A percentile compares a stretch with the other conserved stretches of the same genome.
phyloP scores from a whole-genome alignment of 352 stramenopile genomes.

The Pythium periplocum region DNA sequence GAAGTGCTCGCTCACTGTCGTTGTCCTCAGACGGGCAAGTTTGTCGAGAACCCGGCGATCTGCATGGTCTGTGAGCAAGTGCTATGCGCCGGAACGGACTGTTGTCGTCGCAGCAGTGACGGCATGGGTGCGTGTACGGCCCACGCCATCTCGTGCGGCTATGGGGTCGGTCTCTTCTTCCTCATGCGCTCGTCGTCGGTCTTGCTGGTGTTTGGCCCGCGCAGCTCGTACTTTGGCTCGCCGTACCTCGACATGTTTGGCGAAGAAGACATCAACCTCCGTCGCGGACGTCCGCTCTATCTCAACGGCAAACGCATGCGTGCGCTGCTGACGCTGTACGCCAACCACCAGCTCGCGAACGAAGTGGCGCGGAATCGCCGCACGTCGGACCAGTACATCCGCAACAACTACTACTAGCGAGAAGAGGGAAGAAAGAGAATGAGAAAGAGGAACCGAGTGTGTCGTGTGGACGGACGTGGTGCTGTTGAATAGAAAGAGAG shows the following conservation, averaged over 20 bases:
- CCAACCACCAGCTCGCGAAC: constrained; percentile 75
- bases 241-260: constrained; percentile 87
- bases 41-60: constrained; percentile 75
- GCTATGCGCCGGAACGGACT: constrained; percentile 78
- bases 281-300: constrained; percentile 68
- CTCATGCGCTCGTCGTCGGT: constrained; percentile 77
- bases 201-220: constrained; percentile 62
- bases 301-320: constrained; percentile 72
- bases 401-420: constrained; percentile 79
- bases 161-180: constrained; percentile 75
- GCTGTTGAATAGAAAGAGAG: neutral
- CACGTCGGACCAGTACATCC: constrained; percentile 85
- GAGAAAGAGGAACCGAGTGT: neutral
- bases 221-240: constrained; percentile 82
- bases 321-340: constrained; percentile 61
- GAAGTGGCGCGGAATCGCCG: constrained; percentile 78
- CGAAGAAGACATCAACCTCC: constrained; percentile 83
- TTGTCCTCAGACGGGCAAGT: constrained; percentile 65
- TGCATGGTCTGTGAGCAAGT: constrained; percentile 74
- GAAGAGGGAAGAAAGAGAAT: constrained; percentile 1
- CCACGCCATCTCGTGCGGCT: constrained; percentile 68
- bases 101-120: constrained; percentile 60
- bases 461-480: neutral
- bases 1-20: constrained; percentile 65
- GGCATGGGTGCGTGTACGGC: constrained; percentile 70